Base-by-base conservation (phyloP, 2,329 filamentous ascomycete genomes). In the Cladobotryum mycophilum region DNA sequence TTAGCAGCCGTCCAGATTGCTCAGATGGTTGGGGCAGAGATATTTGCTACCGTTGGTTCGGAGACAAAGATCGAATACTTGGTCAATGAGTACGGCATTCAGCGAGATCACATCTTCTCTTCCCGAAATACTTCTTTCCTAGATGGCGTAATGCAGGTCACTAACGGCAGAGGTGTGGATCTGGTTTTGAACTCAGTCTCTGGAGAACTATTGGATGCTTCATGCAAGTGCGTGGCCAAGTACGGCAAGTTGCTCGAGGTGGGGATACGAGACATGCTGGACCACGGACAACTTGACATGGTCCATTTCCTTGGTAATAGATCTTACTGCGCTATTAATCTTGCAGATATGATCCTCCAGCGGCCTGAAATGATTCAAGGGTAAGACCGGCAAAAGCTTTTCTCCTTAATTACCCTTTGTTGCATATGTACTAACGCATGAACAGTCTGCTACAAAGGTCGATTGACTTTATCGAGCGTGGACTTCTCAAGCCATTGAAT, bases 201-300 rank as follows among this genome's bases (percentile, higher is more conserved):
- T 0, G 70, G 70, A 1, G 69, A 74, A 13, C 53, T 69, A 0
- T 58, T 76, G 0, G 69, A 70, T 17, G 64, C 67, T 3, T 67
- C 69, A 0, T 78, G 70, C 71, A 53, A 66, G 1, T 75, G 71
- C 43, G 61, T 79, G 3, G 71, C 74, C 1, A 57, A 64, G 6
- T 73, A 69, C 43, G 75, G 73, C 0, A 64, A 59, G 3, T 69
- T 78, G 60, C 49, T 77, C 0, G 73, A 78, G 47, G 68, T 77
- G n/a, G 72, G 71, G 5, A 71, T 70, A 53, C 59, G 66, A 5
- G 71, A 76, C 41, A 60, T 75, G 1, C 55, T 67, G 1, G 66
- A 67, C 1, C 66, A 69, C 18, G 68, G 64, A 1, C 58, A 63
- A 4, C 63, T 80, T 4, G 67, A 69, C 1, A 75, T 80, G 73